Evolutionary conservation across 164 flowering plant genomes (phyloP).

Genomic region (Vitis vinifera): DNA sequence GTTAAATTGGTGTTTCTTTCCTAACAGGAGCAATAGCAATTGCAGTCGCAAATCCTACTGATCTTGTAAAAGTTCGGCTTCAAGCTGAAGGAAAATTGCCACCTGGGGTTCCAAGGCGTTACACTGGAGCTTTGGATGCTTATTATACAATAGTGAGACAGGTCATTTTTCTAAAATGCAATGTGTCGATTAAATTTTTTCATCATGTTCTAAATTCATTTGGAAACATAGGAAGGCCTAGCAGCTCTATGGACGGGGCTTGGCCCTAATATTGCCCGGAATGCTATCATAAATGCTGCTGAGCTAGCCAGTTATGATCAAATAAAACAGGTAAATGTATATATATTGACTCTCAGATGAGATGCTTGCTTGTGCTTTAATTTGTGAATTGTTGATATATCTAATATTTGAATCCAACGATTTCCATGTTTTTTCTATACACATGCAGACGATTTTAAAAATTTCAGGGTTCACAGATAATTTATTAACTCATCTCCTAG

Average conservation of each 20-base stretch:
- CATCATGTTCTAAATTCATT: slow-evolving; percentile 9
- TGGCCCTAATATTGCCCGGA: slow-evolving; percentile 89
- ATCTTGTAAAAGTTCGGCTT: slow-evolving; percentile 95
- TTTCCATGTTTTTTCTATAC: slow-evolving; percentile 20
- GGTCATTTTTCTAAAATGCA: slow-evolving; percentile 31
- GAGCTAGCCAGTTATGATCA: slow-evolving; percentile 98
- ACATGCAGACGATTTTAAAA: slow-evolving; percentile 78
- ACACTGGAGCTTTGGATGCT: slow-evolving; percentile 84
- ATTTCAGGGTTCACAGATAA: slow-evolving; percentile 93
- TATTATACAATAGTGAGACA: slow-evolving; percentile 76
- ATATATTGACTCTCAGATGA: slow-evolving; percentile 1
- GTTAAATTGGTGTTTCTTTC: background rate
- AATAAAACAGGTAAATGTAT: slow-evolving; percentile 68
- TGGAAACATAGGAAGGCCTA: slow-evolving; percentile 69
- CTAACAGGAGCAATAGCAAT: slow-evolving; percentile 87
- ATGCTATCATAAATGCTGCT: slow-evolving; percentile 96
- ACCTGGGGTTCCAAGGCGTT: slow-evolving; percentile 80
- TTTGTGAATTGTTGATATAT: background rate
- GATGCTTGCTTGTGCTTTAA: background rate
- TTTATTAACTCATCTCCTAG: slow-evolving; percentile 79
- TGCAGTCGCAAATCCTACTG: slow-evolving; percentile 91
- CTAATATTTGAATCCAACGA: background rate
- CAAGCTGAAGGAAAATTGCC: slow-evolving; percentile 94
- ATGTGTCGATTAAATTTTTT: background rate
- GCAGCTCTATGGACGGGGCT: slow-evolving; percentile 94